Base-by-base conservation (phyloP, 768 basidiomycete species). In the Phallus indusiatus region DNA sequence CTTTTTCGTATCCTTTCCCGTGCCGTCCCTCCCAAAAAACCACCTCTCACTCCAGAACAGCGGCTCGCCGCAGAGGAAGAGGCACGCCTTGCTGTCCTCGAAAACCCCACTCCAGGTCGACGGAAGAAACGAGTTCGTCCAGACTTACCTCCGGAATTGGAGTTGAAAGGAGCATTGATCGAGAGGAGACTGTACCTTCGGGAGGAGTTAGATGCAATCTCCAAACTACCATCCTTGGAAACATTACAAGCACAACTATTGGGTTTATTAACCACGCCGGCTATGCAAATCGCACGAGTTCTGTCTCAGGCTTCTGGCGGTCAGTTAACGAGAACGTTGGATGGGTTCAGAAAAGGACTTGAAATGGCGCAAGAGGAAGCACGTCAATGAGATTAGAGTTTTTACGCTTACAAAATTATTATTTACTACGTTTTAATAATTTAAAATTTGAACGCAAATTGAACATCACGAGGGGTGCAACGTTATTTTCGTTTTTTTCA, bases 161-260 rank as follows among this genome's bases (percentile, higher is more conserved):
- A 74, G 65, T 72, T 95, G 22, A 77, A 92, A 60, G 90, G 87
- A 22, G 90, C 88, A 35, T 68, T 96, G 55, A 77, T 94, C 61
- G 93, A 94, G 66, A 84, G 84, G 36, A 75, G 79, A 61, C 75
- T 90, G 58, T 81, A 94, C 69, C 74, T 82, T 54, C 76, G 81
- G 18, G 71, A 76, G 10, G 78, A 78, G 5, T 73, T 93, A 56
- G 73, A 76, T 67, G 76, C 81, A 14, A 81, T 93, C 5, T 81
- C 85, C 34, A 81, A 83, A 64, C 72, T 95, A 55, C 94, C 93
- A 20, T 81, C 86, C 48, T 71, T 95, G 66, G 86, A 88, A 42
- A 84, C 82, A 1, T 70, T 96, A 61, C 73, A 87, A 55, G 85
- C 85, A 17, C 92, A 95, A 71, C 78, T 97, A 58, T 86, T 94